Evolutionary conservation across 768 basidiomycete genomes (phyloP), one percentile per base, ranked within the genome.

Genomic region (Suillus hirtellus): DNA sequence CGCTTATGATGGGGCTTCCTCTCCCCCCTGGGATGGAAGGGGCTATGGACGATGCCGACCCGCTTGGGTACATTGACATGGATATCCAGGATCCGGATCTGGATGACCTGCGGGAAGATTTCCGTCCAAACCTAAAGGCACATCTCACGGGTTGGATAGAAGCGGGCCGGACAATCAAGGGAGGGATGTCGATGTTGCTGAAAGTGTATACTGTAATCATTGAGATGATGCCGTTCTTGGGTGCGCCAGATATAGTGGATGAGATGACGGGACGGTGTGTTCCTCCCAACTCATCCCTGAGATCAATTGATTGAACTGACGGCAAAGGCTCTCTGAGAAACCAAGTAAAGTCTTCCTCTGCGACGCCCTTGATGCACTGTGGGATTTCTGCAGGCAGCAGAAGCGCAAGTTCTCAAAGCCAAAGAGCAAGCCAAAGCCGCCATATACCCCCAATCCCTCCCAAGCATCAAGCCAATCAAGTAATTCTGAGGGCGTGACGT

Each of bases 71-170:
- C 66, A 72, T 86, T 15, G 86, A 87, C 59, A 56, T 85, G 31
- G 83, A 85, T 38, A 77, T 78, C 12, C 70, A 75, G 12, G 86
- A 88, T 56, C 77, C 84, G 0, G 87, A 89, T 63, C 66, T 84
- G 49, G 86, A 86, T 31, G 87, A 88, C 49, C 59, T 89, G 54
- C 75, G 82, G 55, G 86, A 88, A 44, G 86, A 88, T 71, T 86
- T 85, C 47, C 76, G 83, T 61, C 89, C 88, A 0, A 79, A 79
- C 64, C 70, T 89, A 65, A 84, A 84, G 70, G 78, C 77, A 34
- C 80, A 86, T 4, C 84, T 89, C 44, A 81, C 84, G 34, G 83
- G 83, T 12, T 91, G 89, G 89, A 69, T 76, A 15, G 76, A 79
- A 12, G 71, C 80, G 0, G 80, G 77, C 9, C 52, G 64, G 35